Base-by-base conservation (phyloP, 257 asterid genomes). In the Lantana camara region DNA sequence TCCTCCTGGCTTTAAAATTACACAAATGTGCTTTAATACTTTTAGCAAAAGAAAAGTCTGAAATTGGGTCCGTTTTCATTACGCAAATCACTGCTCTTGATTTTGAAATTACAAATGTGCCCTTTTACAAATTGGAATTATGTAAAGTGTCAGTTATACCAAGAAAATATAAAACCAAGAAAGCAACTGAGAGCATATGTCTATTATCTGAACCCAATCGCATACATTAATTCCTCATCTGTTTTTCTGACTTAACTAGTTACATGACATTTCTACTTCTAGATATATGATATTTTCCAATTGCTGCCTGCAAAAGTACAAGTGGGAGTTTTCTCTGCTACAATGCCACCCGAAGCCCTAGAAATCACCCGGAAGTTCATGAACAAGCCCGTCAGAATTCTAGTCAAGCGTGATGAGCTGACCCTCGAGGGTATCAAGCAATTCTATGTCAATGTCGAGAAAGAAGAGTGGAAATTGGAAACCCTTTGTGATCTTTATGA, bases 311-410 rank as follows among this genome's bases (percentile, higher is more conserved):
- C 86, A 3, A 86, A 79, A 70, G 83, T 89, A 12, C 95, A 89
- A 80, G 90, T 86, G 5, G 96, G 95, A 0, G 90, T 86, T 8
- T 85, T 85, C 74, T 89, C 92, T 1, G 95, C 92, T 0, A 85
- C 95, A 3, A 89, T 86, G 95, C 92, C 96, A 9, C 90, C 88
- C 0, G 95, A 89, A 63, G 96, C 96, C 74, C 92, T 89, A 3
- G 96, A 89, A 23, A 83, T 89, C 73, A 89, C 95, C 45, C 48
- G 90, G 56, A 86, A 89, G 57, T 89, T 89, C 82, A 86, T 89
- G 95, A 80, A 86, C 64, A 80, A 79, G 67, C 95, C 96, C 0
- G 96, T 89, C 10, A 67, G 96, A 30, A 89, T 89, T 20, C 41
- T 89, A 74, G 95, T 85, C 66, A 89, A 89, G 70, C 75, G 92